phyloP scores from a whole-genome alignment of 2,329 filamentous ascomycete genomes.

The Ascochyta clinopodiicola region DNA sequence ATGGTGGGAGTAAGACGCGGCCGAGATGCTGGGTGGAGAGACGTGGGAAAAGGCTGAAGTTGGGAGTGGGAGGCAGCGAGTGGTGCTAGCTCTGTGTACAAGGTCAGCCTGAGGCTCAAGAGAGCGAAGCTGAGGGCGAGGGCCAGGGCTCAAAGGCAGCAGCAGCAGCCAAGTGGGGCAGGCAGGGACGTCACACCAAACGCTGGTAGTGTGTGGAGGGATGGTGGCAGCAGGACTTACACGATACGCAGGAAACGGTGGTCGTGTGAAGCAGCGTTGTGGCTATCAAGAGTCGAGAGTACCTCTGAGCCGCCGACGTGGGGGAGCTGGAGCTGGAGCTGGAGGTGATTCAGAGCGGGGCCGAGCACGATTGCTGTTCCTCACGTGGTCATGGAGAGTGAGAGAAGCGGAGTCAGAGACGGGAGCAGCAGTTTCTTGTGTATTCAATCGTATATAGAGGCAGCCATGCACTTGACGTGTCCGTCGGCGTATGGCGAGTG shows the following conservation, averaged over 20 bases:
- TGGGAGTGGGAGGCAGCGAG: slow-evolving; percentile 22
- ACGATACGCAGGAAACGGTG: not conserved
- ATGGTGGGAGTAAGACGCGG: slow-evolving; percentile 46
- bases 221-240: too few relatives aligned
- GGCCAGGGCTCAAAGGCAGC: slow-evolving; percentile 5
- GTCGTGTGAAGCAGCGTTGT: not conserved
- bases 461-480: slow-evolving; percentile 40
- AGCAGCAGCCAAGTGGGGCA: slow-evolving; percentile 11
- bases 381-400: slow-evolving; percentile 6
- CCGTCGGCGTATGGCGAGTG: slow-evolving; percentile 39
- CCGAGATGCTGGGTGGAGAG: not conserved
- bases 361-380: slow-evolving; percentile 10
- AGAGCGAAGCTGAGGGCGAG: too few relatives aligned
- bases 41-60: slow-evolving; percentile 10
- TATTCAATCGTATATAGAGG: slow-evolving; percentile 10
- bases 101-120: slow-evolving; percentile 38
- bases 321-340: slow-evolving; percentile 20
- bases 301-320: slow-evolving; percentile 10
- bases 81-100: slow-evolving; percentile 10
- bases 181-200: not conserved
- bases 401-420: not conserved
- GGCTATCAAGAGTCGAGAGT: slow-evolving; percentile 2
- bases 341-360: slow-evolving; percentile 23
- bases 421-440: slow-evolving; percentile 2
- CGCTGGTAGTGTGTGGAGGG: too few relatives aligned